Base-by-base conservation (phyloP, 2,329 filamentous ascomycete species). In the Alternaria novae-zelandiae region DNA sequence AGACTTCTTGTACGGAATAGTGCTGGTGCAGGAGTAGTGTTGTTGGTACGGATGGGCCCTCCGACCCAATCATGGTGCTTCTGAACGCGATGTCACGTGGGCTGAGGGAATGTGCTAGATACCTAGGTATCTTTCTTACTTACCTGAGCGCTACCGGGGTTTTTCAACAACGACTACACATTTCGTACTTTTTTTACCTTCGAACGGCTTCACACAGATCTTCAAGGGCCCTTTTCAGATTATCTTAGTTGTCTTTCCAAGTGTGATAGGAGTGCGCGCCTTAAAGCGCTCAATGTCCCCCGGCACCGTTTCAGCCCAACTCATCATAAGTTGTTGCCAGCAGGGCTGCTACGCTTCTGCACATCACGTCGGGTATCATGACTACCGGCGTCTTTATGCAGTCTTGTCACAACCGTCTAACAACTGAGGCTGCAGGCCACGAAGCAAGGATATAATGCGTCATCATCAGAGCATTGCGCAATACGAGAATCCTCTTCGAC, bases 161-260 rank as follows among this genome's bases (percentile, higher is more conserved):
- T 20, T 3, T 51, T n/a, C 1, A 0, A 53, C 49, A n/a, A 23
- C 47, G 13, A n/a, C 3, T 5, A 15, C 6, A 15, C 4, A 4
- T 13, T 17, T 28, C 12, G 2, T 10, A 6, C 2, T 6, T 13
- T 9, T 3, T 51, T 20, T 2, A 32, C 8, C 1, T 12, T 10
- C 4, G 6, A 51, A n/a, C 2, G 1, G 0, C 5, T 30, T 30
- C 2, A n/a, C 12, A 5, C 4, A 21, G 0, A 25, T 12, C 13
- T 12, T 51, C 17, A 13, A 10, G 10, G 25, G 11, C 3, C 9
- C 13, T 2, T 6, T 7, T 8, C 9, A 3, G 4, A 20, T 41
- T 8, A 2, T 8, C 9, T 2, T 17, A 15, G 8, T 47, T 1
- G 2, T 36, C 17, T 15, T n/a, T 36, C 9, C 32, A 10, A 21